Evolutionary conservation across 164 flowering plant species (phyloP).

Genomic region (Umbellularia californica): DNA sequence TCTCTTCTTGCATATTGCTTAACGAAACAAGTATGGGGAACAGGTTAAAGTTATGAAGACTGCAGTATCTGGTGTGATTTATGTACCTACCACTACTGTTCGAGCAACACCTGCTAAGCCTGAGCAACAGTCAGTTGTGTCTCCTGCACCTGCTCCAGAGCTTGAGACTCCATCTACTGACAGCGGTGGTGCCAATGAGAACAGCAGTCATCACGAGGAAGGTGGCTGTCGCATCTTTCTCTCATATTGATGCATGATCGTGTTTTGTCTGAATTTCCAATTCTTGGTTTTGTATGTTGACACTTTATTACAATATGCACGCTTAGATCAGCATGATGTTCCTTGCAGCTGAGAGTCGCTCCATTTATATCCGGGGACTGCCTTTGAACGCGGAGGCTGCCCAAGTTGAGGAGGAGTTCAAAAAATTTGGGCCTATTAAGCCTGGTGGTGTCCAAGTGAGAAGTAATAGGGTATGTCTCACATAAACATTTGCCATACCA

Average conservation of each 20-base stretch:
- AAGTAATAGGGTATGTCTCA: constrained; percentile 61
- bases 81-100: constrained; percentile 37
- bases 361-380: constrained; percentile 62
- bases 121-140: constrained; percentile 26
- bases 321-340: constrained; percentile 1
- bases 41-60: constrained; percentile 45
- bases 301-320: neutral
- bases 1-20: constrained; percentile 4
- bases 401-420: constrained; percentile 61
- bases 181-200: constrained; percentile 23
- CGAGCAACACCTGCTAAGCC: constrained; percentile 27
- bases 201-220: constrained; percentile 38
- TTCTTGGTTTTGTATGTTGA: neutral
- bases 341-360: constrained; percentile 58
- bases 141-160: constrained; percentile 25
- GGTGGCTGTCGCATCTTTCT: constrained; percentile 28
- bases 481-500: neutral
- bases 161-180: constrained; percentile 33
- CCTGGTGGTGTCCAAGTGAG: constrained; percentile 85
- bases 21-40: neutral
- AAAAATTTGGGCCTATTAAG: constrained; percentile 78
- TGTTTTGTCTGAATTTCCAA: neutral
- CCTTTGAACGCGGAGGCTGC: constrained; percentile 38
- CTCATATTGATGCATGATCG: neutral
- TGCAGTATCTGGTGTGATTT: constrained; percentile 27